Conservation (phyloP, 1,284 basidiomycete genomes). For the Retiboletus fuscus region DNA sequence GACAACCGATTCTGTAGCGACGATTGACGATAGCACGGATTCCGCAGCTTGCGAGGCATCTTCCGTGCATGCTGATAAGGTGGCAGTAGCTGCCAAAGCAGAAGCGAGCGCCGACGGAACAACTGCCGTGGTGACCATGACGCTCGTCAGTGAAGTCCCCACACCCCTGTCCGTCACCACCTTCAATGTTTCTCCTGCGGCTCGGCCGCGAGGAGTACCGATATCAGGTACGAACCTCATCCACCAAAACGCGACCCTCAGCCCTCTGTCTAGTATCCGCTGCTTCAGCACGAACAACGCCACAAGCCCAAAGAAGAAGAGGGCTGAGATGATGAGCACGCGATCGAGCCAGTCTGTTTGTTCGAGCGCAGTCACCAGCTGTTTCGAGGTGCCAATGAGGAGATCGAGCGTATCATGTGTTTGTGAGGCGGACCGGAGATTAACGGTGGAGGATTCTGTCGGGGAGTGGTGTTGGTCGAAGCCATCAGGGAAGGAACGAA, state of each 20-base stretch:
- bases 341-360: conserved; percentile 93
- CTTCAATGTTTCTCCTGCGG: conserved; percentile 21
- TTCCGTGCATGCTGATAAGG: neutral
- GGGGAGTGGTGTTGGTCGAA: conserved; percentile 9
- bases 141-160: conserved; percentile 24
- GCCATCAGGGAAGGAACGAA: conserved; percentile 16
- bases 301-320: conserved; percentile 86
- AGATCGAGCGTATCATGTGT: conserved; percentile 84
- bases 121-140: conserved; percentile 18
- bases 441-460: conserved; percentile 83
- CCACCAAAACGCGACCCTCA: conserved; percentile 84
- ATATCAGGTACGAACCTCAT: conserved; percentile 70
- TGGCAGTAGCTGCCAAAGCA: conserved; percentile 23
- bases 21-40: conserved; percentile 10
- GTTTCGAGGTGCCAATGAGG: conserved; percentile 82
- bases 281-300: conserved; percentile 89
- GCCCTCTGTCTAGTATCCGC: conserved; percentile 79
- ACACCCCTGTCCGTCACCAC: conserved; percentile 14
- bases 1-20: conserved; percentile 6
- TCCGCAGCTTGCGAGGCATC: conserved; percentile 11
- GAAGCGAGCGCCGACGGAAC: conserved; percentile 32
- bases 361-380: conserved; percentile 87
- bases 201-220: conserved; percentile 18
- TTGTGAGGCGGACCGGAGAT: conserved; percentile 78
- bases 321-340: conserved; percentile 80